Conservation (phyloP, 2,329 filamentous ascomycete genomes). For the Colletotrichum sp. region DNA sequence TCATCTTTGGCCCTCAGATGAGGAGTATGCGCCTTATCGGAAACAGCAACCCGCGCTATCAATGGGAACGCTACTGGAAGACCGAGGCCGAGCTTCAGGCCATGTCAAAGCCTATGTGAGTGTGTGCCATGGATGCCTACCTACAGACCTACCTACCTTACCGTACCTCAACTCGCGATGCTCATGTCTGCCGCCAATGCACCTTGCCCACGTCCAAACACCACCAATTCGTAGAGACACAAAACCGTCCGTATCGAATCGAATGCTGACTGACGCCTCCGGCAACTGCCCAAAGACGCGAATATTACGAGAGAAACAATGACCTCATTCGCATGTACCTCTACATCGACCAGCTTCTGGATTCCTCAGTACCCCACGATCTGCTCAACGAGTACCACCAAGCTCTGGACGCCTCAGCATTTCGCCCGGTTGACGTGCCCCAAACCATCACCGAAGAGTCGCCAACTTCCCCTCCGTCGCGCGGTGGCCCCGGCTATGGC, state of each 20-base stretch:
- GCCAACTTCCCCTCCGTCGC: conserved; percentile 31
- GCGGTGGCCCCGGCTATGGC: conserved; percentile 23
- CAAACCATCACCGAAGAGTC: conserved; percentile 78
- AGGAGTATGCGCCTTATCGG: conserved; percentile 88
- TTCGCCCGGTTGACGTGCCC: conserved; percentile 66
- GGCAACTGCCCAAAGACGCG: conserved; percentile 53
- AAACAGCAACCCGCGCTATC: conserved; percentile 83
- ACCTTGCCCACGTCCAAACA: neutral
- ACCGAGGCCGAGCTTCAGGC: conserved; percentile 73
- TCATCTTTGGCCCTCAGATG: conserved; percentile 74
- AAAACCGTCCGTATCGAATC: neutral
- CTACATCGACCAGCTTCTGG: conserved; percentile 89
- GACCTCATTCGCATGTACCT: conserved; percentile 88
- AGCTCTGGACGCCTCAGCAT: conserved; percentile 60
- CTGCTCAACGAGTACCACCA: conserved; percentile 86
- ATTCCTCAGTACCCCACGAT: conserved; percentile 91
- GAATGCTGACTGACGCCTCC: neutral
- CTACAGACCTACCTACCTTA: neutral
- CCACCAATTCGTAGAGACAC: neutral
- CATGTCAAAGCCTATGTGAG: conserved; percentile 74
- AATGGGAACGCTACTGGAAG: conserved; percentile 88
- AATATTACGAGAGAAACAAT: conserved; percentile 92
- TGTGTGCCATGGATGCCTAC: neutral
- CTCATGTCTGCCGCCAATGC: neutral
- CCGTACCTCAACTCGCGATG: neutral